Percentiles rank a stretch among this genome's conserved stretches.
These are phyloP conservation scores for Omphalotus guepiniiformis DNA, from an alignment of 768 basidiomycete genomes.

Conservation along the genomic window DNA sequence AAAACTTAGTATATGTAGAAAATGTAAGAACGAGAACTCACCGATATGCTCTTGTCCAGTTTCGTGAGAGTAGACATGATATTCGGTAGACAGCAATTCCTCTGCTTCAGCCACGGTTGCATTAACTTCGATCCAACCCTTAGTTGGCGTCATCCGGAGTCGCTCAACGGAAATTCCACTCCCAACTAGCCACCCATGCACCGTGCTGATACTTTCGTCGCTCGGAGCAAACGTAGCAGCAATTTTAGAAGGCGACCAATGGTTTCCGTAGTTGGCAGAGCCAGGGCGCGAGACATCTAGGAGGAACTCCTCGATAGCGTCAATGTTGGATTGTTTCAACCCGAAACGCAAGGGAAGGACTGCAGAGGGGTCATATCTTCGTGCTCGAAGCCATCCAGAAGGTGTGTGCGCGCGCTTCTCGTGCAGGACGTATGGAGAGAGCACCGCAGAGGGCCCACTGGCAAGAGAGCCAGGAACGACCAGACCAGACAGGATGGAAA, in stretches of 20 bases:
- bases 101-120: conserved; percentile 41
- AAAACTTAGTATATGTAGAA: no score
- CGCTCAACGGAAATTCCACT: conserved; percentile 31
- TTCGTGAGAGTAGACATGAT: conserved; percentile 36
- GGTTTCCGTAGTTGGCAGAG: conserved; percentile 41
- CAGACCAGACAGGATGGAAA: no score
- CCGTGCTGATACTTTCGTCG: conserved; percentile 28
- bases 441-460: no score
- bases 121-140: conserved; percentile 37
- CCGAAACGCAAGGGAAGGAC: conserved; percentile 43
- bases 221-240: conserved; percentile 40
- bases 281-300: conserved; percentile 38
- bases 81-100: conserved; percentile 35
- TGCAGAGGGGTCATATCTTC: conserved; percentile 26
- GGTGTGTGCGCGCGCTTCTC: conserved; percentile 34
- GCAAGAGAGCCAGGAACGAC: no score
- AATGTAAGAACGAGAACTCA: conserved; percentile 14
- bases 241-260: conserved; percentile 38
- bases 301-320: conserved; percentile 36
- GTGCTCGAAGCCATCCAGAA: conserved; percentile 25
- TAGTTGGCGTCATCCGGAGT: conserved; percentile 26
- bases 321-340: conserved; percentile 36
- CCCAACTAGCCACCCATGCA: conserved; percentile 36
- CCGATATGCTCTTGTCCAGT: conserved; percentile 34
- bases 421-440: conserved; percentile 25